Percentiles rank a stretch among this genome's conserved stretches.
Conservation (phyloP, 108 stramenopile genomes). For the Discostella pseudostelligera region DNA sequence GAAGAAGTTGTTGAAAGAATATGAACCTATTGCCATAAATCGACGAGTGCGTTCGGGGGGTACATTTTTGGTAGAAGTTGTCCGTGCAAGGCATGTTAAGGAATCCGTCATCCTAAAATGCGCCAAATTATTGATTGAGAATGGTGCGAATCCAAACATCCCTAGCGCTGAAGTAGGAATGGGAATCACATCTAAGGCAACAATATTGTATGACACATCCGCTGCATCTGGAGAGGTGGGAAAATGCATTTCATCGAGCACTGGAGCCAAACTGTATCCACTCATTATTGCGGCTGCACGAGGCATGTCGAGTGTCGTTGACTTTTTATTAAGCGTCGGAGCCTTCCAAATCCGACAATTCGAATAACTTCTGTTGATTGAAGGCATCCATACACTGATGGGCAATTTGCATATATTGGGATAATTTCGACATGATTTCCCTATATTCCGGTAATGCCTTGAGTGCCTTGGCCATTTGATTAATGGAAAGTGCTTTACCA, state of each 20-base stretch:
- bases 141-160: slow-evolving; percentile 66
- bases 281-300: slow-evolving; percentile 79
- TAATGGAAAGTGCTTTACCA: slow-evolving; percentile 67
- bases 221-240: slow-evolving; percentile 17
- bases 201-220: slow-evolving; percentile 10
- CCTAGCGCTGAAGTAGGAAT: slow-evolving; percentile 51
- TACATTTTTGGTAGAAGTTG: slow-evolving; percentile 77
- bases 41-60: slow-evolving; percentile 64
- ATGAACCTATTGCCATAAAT: slow-evolving; percentile 75
- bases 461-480: slow-evolving; percentile 89
- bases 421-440: slow-evolving; percentile 91
- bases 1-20: slow-evolving; percentile 55
- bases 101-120: slow-evolving; percentile 65
- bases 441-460: slow-evolving; percentile 92
- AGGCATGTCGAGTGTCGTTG: slow-evolving; percentile 74
- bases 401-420: slow-evolving; percentile 92
- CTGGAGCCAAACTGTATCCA: slow-evolving; percentile 52
- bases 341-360: slow-evolving; percentile 84
- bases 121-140: slow-evolving; percentile 68
- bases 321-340: slow-evolving; percentile 54
- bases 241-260: slow-evolving; percentile 24
- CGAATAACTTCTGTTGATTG: slow-evolving; percentile 63
- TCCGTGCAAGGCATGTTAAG: slow-evolving; percentile 62
- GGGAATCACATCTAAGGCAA: slow-evolving; percentile 8
- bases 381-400: slow-evolving; percentile 93